Percentiles rank a stretch among this genome's conserved stretches.
phyloP scores from a whole-genome alignment of 2,329 filamentous ascomycete species.

The Zymoseptoria tritici region DNA sequence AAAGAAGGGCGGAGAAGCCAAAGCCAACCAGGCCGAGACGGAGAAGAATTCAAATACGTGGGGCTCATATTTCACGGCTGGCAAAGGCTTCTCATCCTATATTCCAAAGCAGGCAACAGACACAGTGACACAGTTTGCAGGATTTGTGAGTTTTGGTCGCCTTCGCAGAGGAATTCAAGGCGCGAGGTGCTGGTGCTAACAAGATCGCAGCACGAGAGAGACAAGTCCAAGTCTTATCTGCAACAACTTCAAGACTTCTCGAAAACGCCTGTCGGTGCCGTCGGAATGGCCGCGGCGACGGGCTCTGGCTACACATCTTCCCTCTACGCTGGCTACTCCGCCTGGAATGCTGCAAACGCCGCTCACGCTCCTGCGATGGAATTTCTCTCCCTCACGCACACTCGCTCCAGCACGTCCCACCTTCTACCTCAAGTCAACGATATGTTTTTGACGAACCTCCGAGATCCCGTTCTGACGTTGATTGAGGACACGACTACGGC shows the following conservation, averaged over 20 bases:
- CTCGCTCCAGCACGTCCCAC: slow-evolving; percentile 35
- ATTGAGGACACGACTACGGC: slow-evolving; percentile 39
- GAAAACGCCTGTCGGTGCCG: slow-evolving; percentile 45
- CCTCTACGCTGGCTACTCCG: slow-evolving; percentile 43
- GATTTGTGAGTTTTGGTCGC: slow-evolving; percentile 23
- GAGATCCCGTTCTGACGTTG: slow-evolving; percentile 40
- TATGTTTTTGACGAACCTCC: slow-evolving; percentile 39
- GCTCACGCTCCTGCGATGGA: slow-evolving; percentile 36
- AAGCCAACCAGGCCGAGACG: slow-evolving; percentile 12
- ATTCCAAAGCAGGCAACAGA: slow-evolving; percentile 36
- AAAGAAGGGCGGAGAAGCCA: slow-evolving; percentile 17
- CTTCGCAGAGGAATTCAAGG: not conserved
- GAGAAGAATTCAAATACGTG: slow-evolving; percentile 35
- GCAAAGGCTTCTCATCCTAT: slow-evolving; percentile 42
- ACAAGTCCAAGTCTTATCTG: slow-evolving; percentile 42
- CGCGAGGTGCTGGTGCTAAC: too few species aligned
- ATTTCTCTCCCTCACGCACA: slow-evolving; percentile 41
- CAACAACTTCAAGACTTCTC: slow-evolving; percentile 45
- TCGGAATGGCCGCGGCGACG: slow-evolving; percentile 34
- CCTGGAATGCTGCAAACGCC: slow-evolving; percentile 34
- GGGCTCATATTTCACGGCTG: slow-evolving; percentile 42
- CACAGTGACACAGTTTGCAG: slow-evolving; percentile 38
- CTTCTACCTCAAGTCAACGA: slow-evolving; percentile 36
- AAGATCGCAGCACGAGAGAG: slow-evolving; percentile 32
- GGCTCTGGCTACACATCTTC: slow-evolving; percentile 42